These are phyloP conservation scores for Xanthoconium stramineum DNA, from an alignment of 768 basidiomycete genomes.

Conservation along the genomic window DNA sequence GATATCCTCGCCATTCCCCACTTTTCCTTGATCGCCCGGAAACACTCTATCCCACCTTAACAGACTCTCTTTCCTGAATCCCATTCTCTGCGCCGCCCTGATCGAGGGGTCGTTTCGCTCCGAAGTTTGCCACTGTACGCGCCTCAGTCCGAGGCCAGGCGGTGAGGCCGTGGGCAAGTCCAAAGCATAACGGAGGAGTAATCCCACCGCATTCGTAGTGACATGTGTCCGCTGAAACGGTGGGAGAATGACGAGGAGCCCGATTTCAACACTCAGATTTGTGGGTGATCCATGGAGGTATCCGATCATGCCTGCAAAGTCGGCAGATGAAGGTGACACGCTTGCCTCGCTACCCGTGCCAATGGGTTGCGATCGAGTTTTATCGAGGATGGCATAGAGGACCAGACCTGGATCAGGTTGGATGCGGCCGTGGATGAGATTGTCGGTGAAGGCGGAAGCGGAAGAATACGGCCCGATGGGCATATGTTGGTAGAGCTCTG, in stretches of 20 bases:
- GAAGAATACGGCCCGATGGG: constrained; percentile 49
- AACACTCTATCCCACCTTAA: constrained; percentile 55
- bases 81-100: constrained; percentile 53
- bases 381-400: constrained; percentile 56
- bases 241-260: constrained; percentile 51
- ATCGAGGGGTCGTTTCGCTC: constrained; percentile 46
- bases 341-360: neutral
- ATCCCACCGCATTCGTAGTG: constrained; percentile 49
- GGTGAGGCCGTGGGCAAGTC: constrained; percentile 32
- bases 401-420: constrained; percentile 31
- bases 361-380: constrained; percentile 27
- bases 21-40: constrained; percentile 34
- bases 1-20: constrained; percentile 32
- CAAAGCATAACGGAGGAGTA: constrained; percentile 48
- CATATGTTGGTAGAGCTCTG: constrained; percentile 45
- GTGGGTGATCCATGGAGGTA: constrained; percentile 42
- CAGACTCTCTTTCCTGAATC: constrained; percentile 53
- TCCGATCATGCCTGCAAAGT: constrained; percentile 53
- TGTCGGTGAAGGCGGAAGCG: constrained; percentile 33
- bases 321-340: neutral
- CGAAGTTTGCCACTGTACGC: constrained; percentile 62
- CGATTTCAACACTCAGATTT: constrained; percentile 52
- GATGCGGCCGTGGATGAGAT: constrained; percentile 36
- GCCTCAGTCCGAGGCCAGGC: constrained; percentile 52
- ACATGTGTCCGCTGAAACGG: constrained; percentile 64